These are phyloP conservation scores for maize (Zea mays) DNA, from an alignment of 176 grass and related monocot species.

Conservation along the genomic window DNA sequence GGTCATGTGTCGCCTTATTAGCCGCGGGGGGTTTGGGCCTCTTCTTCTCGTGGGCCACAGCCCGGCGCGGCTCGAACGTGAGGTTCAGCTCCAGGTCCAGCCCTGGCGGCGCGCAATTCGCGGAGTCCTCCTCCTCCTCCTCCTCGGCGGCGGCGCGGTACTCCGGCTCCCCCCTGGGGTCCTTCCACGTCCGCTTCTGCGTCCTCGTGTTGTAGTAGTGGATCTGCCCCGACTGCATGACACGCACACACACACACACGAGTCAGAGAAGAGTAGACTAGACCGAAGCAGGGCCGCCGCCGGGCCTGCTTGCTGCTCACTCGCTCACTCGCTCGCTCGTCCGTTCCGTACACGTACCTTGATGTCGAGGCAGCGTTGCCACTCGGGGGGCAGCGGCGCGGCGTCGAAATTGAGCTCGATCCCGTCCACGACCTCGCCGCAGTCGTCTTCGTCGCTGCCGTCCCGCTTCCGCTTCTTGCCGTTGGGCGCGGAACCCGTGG, in stretches of 20 bases:
- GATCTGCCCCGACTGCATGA: slow-evolving; percentile 70
- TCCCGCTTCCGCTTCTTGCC: slow-evolving; percentile 68
- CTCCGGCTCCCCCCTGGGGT: slow-evolving; percentile 41
- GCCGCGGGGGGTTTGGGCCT: no score
- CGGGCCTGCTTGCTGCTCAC: no score
- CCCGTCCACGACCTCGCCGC: slow-evolving; percentile 36
- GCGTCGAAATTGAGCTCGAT: slow-evolving; percentile 81
- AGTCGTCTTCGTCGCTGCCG: background rate
- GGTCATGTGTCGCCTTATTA: no score
- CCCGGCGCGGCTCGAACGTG: slow-evolving; percentile 45
- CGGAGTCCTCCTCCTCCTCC: slow-evolving; percentile 5
- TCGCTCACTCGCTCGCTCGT: no score
- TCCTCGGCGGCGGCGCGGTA: background rate
- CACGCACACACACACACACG: no score
- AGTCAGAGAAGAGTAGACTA: no score
- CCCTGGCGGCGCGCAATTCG: slow-evolving; percentile 28
- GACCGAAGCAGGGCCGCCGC: no score
- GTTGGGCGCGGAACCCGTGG: background rate
- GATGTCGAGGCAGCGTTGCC: slow-evolving; percentile 98
- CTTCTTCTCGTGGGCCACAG: background rate
- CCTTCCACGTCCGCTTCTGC: slow-evolving; percentile 68
- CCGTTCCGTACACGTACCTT: slow-evolving; percentile 34
- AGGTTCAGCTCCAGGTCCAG: slow-evolving; percentile 82
- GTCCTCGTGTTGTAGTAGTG: slow-evolving; percentile 94
- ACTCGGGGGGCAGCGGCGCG: slow-evolving; percentile 69